These are phyloP conservation scores for Saksenaea oblongispora DNA, from an alignment of 371 early-diverging fungal genomes.

Conservation along the genomic window DNA sequence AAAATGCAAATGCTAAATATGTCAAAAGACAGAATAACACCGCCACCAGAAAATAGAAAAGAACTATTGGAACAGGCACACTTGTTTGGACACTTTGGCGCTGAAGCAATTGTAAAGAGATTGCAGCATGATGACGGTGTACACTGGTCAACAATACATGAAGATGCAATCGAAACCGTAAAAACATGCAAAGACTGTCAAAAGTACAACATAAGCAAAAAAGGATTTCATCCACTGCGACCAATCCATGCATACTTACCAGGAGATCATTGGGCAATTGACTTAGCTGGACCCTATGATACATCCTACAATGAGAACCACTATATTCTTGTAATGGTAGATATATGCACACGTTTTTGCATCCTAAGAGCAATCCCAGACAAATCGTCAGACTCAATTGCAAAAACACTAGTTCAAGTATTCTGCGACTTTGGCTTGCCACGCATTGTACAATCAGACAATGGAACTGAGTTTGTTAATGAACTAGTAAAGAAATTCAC, in stretches of 20 bases:
- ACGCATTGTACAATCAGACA: slow-evolving; percentile 20
- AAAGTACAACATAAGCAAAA: slow-evolving; percentile 7
- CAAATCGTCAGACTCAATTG: too few relatives aligned
- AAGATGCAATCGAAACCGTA: slow-evolving; percentile 15
- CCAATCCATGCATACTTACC: slow-evolving; percentile 18
- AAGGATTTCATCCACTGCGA: slow-evolving; percentile 21
- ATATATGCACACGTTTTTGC: slow-evolving; percentile 21
- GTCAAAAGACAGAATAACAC: neutral
- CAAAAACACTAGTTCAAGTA: slow-evolving; percentile 12
- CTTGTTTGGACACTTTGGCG: slow-evolving; percentile 9
- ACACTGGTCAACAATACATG: slow-evolving; percentile 19
- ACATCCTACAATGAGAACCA: slow-evolving; percentile 11
- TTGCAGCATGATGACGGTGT: slow-evolving; percentile 9
- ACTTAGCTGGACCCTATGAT: slow-evolving; percentile 25
- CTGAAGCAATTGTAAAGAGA: slow-evolving; percentile 18
- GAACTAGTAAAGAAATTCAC: neutral
- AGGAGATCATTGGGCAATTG: slow-evolving; percentile 26
- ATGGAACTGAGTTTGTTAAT: slow-evolving; percentile 27
- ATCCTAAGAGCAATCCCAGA: slow-evolving; percentile 19
- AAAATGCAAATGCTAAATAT: too few relatives aligned
- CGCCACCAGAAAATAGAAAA: neutral
- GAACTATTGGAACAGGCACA: slow-evolving; percentile 14
- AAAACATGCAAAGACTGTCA: slow-evolving; percentile 19
- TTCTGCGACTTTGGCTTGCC: slow-evolving; percentile 25
- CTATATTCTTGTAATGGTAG: slow-evolving; percentile 21